Base-by-base conservation (phyloP, 1,284 basidiomycete genomes). In the Cutaneotrichosporon sp. region DNA sequence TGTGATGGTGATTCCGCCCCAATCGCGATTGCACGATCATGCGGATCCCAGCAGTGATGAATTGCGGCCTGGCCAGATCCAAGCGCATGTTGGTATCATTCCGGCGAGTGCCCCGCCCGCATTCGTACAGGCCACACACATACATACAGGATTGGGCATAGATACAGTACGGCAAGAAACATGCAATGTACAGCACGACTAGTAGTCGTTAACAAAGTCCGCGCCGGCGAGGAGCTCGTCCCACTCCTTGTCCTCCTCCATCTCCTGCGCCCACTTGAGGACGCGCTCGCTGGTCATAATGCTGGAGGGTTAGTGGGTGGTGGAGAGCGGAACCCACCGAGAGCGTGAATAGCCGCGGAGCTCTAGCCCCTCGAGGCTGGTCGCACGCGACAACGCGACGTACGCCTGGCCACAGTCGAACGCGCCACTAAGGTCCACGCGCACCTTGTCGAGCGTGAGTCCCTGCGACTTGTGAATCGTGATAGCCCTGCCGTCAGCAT, bases 381-480 rank as follows among this genome's bases (percentile, higher is more conserved):
- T 63, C 15, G 65, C 68, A 46, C 70, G 56, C 1, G 70, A 72
- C 12, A 70, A 53, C 1, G 70, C 70, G 0, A 72, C 70, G 40
- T 72, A 72, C 4, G 63, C 63, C 48, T 72, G 69, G 4, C 70
- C 70, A 35, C 59, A 54, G 8, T 60, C 65, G 40, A 72, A 92
- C 2, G 89, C 84, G 12, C 52, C 46, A 2, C 20, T 12, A 2
- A 58, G 46, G 35, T 58, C 52, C 14, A 58, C 56, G 12, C 43
- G 89, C 50, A 94, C 88, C 20, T 87, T 80, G 51, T 90, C 85
- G 17, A 94, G 78, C 0, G 75, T 76, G 53, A 76, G 74, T 14
- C 77, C 77, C 52, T 76, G 68, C 12, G 63, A 58, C 46, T 71
- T 71, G 49, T 71, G 69, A 21, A 71, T 68, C 2, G 69, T 71